Percentiles rank a stretch among this genome's conserved stretches.
These are phyloP conservation scores for Kodamaea neixiangensis DNA, from an alignment of 805 yeast genomes.

Conservation along the genomic window DNA sequence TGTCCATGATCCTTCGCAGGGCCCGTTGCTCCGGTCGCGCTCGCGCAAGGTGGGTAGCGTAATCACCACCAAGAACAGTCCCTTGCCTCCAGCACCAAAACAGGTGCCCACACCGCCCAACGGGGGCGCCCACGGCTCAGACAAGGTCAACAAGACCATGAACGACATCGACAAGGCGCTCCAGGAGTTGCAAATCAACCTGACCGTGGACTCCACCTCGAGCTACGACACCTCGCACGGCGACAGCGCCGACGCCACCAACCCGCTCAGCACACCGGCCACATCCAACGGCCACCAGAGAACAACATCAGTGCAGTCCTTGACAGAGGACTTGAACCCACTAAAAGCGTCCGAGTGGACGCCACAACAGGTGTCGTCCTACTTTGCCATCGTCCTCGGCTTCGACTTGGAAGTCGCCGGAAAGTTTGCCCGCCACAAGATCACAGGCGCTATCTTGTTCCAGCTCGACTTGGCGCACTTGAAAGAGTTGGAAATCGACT, in stretches of 20 bases:
- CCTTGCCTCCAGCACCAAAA: constrained; percentile 12
- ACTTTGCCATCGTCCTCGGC: constrained; percentile 67
- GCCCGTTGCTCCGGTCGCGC: constrained; percentile 48
- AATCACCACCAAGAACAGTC: constrained; percentile 11
- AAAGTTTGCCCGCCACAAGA: constrained; percentile 82
- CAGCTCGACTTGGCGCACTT: constrained; percentile 83
- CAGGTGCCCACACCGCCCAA: constrained; percentile 10
- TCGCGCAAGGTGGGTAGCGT: constrained; percentile 47
- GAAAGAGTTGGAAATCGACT: constrained; percentile 87
- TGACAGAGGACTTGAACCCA: constrained; percentile 43
- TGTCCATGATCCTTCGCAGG: constrained; percentile 18
- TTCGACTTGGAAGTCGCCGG: constrained; percentile 76
- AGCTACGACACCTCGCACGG: not conserved
- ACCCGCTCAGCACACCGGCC: constrained; percentile 1
- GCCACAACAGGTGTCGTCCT: constrained; percentile 80
- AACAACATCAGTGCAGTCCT: constrained; percentile 14
- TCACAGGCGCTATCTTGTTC: constrained; percentile 81
- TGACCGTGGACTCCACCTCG: constrained; percentile 8
- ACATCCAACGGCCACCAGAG: constrained; percentile 1
- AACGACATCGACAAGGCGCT: constrained; percentile 74
- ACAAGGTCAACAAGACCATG: constrained; percentile 53
- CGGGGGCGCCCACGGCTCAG: constrained; percentile 5
- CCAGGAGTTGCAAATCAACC: constrained; percentile 52
- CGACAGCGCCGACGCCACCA: not conserved
- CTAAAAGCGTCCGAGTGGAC: constrained; percentile 66